Evolutionary conservation across 768 basidiomycete species (phyloP).

Genomic region (Chlorophyllum brunneum): DNA sequence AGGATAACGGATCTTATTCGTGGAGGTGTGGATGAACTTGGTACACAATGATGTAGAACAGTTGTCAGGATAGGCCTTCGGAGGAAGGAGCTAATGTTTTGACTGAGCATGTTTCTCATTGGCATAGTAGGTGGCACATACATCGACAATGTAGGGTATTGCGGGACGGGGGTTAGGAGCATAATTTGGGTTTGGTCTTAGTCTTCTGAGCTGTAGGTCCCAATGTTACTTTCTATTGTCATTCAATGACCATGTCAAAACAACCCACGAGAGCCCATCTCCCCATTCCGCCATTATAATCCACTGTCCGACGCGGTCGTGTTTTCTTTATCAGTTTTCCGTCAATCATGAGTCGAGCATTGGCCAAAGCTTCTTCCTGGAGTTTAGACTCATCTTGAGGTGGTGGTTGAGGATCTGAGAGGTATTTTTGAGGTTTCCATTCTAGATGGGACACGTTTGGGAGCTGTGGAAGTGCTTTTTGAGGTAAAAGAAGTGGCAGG

Average conservation of each 20-base stretch:
- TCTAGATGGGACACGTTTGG: constrained; percentile 42
- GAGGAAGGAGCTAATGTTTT: constrained; percentile 74
- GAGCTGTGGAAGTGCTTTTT: constrained; percentile 31
- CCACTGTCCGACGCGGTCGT: constrained; percentile 89
- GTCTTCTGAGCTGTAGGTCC: constrained; percentile 55
- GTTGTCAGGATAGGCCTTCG: constrained; percentile 89
- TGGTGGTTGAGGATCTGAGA: constrained; percentile 73
- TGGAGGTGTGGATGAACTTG: constrained; percentile 96
- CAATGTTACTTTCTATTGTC: not conserved
- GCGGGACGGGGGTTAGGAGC: constrained; percentile 77
- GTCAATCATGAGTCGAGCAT: constrained; percentile 66
- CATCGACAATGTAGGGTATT: constrained; percentile 87
- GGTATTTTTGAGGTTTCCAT: constrained; percentile 75
- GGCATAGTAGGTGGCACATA: constrained; percentile 35
- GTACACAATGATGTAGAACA: constrained; percentile 92
- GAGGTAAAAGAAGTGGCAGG: constrained; percentile 57
- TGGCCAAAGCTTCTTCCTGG: constrained; percentile 77
- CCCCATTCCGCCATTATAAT: constrained; percentile 87
- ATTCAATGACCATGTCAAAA: not conserved
- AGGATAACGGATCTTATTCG: constrained; percentile 97
- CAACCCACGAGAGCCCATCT: constrained; percentile 76
- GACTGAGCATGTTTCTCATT: constrained; percentile 15
- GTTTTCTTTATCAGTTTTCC: constrained; percentile 88
- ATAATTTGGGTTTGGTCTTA: constrained; percentile 76
- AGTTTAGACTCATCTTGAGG: constrained; percentile 72